Evolutionary conservation across 805 yeast genomes (phyloP), one percentile per base, ranked within the genome.

Genomic region (Nakazawaea molendinolei): DNA sequence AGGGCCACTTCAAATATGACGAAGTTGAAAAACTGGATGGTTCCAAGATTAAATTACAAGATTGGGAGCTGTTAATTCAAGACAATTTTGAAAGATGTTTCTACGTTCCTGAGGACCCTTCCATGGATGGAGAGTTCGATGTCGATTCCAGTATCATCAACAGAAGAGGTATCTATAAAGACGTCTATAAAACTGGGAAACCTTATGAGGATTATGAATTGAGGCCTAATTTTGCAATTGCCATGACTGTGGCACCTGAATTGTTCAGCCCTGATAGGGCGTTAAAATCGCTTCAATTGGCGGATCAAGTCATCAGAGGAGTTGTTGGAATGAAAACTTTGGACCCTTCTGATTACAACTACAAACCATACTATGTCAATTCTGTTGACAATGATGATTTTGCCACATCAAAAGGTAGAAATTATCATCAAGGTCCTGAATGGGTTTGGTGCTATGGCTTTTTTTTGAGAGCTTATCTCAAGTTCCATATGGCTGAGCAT

Each of bases 371-470:
- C 60, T 90, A 90, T 58, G 65, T 66, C 51, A 92, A 90, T 55
- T 63, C 86, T 32, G 81, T 73, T 27, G 97, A 90, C 50, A 75
- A 74, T 36, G 75, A 70, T 4, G 95, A 90, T 56, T 92, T 87
- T 68, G 86, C 94, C 1, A 87, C 97, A 0, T 70, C 97, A 2
- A 86, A 87, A 59, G 98, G 98, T 21, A 74, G 97, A 50, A 92
- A 92, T 60, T 90, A 90, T 56, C 98, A 90, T 58, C 97, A 90
- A 61, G 98, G 98, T 2, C 98, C 98, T 2, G 98, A 92, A 55
- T 90, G 98, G 98, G 83, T 85, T 23, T 90, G 97, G 97, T 73
- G 78, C 40, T 68, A 71, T 18, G 98, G 98, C 3, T 87, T 76
- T 56, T 90, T 86, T 53, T 60, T 92, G 46, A 72, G 97, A 44